Evolutionary conservation across 768 basidiomycete species (phyloP).

Genomic region (Tulasnella sp.): DNA sequence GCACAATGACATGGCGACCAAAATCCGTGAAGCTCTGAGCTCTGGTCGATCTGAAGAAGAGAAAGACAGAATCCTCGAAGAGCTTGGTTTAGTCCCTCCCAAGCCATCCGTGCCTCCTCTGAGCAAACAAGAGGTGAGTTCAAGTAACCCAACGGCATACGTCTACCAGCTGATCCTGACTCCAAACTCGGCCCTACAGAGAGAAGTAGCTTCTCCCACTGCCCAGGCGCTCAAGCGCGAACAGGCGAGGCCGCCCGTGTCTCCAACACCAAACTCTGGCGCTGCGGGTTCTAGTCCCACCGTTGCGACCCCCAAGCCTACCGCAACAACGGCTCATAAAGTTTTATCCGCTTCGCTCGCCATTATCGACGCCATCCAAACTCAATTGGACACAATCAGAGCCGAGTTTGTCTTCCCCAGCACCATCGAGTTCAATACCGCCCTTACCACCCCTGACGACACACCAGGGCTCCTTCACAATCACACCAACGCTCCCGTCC

Average conservation of each 20-base stretch:
- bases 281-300: too few relatives aligned
- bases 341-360: neutral
- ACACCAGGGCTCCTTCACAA: neutral
- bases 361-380: neutral
- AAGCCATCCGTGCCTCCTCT: neutral
- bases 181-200: too few relatives aligned
- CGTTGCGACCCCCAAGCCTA: too few relatives aligned
- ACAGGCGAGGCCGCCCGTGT: too few relatives aligned
- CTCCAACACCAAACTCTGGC: too few relatives aligned
- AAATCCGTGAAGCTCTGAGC: neutral
- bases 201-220: too few relatives aligned
- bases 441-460: neutral
- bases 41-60: constrained; percentile 2
- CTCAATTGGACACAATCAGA: neutral
- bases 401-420: neutral
- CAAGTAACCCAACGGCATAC: too few relatives aligned
- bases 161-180: too few relatives aligned
- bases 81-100: neutral
- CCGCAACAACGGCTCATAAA: neutral
- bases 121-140: too few relatives aligned
- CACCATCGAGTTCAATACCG: neutral
- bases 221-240: too few relatives aligned
- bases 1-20: neutral
- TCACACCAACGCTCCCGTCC: neutral
- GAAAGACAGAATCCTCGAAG: neutral